Evolutionary conservation across 768 basidiomycete species (phyloP), one percentile per base, ranked within the genome.

Genomic region (Cystobasidium ongulense): DNA sequence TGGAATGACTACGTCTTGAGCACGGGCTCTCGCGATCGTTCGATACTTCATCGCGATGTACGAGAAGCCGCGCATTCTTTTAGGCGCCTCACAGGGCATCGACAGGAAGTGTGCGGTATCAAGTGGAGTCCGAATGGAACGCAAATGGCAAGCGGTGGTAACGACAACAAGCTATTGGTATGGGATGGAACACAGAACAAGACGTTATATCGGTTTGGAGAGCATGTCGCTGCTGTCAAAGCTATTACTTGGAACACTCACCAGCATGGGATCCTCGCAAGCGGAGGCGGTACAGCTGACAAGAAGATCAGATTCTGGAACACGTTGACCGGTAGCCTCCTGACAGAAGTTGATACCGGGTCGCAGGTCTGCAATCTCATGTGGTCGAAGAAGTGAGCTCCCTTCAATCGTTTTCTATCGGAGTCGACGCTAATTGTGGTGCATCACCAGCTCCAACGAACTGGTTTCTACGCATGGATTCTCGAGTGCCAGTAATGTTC

Each of bases 251-350:
- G 96, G 95, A 94, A 92, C 81, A 94, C 95, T 5, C 96, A 99
- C 82, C 85, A 95, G 54, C 84, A 88, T 13, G 92, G 93, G 0
- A 85, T 97, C 1, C 82, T 98, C 38, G 96, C 95, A 0, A 92
- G 90, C 7, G 96, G 96, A 4, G 95, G 95, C 11, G 96, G 95
- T 8, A 99, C 95, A n/a, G 93, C 96, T 77, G 96, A 98, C 80
- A 95, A 94, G 81, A 95, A 93, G 80, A 93, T 99, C 54, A 84
- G 94, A 73, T 97, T 96, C 80, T 99, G 96, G 95, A 98, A 99
- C 80, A 90, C 90, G 7, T 83, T 86, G 39, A 91, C 87, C 66
- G 96, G 95, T 35, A 86, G 85, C 27, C 86, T 95, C 86, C 83
- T 96, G 73, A 76, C 73, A 39, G 89, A 92, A 80, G 84, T 93